Evolutionary conservation across 1,284 basidiomycete species (phyloP), one percentile per base, ranked within the genome.

Genomic region (Heliocybe sulcata): DNA sequence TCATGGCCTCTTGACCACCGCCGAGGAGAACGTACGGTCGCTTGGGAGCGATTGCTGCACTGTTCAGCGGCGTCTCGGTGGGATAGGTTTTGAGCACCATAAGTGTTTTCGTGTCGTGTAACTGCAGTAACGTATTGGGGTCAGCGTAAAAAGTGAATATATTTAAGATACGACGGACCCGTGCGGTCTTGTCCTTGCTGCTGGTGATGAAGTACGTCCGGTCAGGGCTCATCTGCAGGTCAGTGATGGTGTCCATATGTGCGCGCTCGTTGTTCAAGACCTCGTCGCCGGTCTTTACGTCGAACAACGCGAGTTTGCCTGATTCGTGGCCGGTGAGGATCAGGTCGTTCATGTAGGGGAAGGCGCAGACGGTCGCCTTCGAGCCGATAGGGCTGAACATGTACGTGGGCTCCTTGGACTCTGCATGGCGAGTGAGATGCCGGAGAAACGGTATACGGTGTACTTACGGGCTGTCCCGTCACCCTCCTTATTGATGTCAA

Each of bases 1-100:
- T 89, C 94, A 96, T 98, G 9, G 96, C 96, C 68, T 98, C 96
- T 72, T 98, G 96, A 55, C 96, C 96, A 72, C 96, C 96, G 54
- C 97, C 97, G 42, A 98, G 77, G 31, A 97, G 81, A 51, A 96
- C 90, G 67, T 94, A 98, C 50, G 95, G 96, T 65, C 85, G 82
- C 54, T 81, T 77, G 2, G 92, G 91, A 16, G 94, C 83, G 52
- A 98, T 79, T 23, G 93, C 86, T 1, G 96, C 94, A 61, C 91
- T 94, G 75, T 99, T 99, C 59, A 99, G 75, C 0, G 96, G 96
- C 1, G 95, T 98, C 71, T 98, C 94, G 3, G 95, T 96, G 14
- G 84, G 72, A 72, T 80, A 99, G 2, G 93, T 94, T 75, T 99
- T 99, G 74, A 99, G 87, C 51, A 95, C 88, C 63, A 85, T 81